Percentiles rank a stretch among this genome's conserved stretches.
phyloP scores from a whole-genome alignment of 2,329 filamentous ascomycete genomes.

The Helotiales sp. region DNA sequence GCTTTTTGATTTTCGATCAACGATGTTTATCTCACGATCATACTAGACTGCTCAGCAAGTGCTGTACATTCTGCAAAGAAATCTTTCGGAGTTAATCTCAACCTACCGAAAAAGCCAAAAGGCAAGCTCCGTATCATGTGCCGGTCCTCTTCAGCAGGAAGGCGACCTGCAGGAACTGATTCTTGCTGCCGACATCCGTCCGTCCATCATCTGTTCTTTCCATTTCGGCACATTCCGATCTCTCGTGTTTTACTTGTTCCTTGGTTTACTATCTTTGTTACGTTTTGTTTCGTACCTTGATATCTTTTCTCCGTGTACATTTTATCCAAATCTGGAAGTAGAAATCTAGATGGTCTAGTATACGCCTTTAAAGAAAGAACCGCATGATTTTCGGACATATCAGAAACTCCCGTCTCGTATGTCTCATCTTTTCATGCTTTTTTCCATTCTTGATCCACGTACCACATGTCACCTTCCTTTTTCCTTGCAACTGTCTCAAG shows the following conservation, averaged over 20 bases:
- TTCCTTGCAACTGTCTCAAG: no score
- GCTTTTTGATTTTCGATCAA: neutral
- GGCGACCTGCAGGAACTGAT: conserved; percentile 7
- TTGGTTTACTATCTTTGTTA: neutral
- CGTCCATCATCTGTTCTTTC: neutral
- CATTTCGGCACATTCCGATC: neutral
- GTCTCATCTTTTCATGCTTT: neutral
- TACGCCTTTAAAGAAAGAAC: neutral
- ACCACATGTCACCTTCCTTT: neutral
- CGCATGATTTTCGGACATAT: neutral
- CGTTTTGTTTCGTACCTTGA: neutral
- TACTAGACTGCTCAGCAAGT: neutral
- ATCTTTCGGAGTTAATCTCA: neutral
- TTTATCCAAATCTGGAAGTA: no score
- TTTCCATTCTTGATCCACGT: neutral
- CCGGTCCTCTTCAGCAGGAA: neutral
- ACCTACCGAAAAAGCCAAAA: neutral
- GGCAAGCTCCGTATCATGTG: neutral
- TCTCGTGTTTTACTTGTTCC: neutral
- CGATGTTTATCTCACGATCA: neutral
- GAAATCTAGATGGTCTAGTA: neutral
- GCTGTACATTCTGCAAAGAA: neutral
- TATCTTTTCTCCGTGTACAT: no score
- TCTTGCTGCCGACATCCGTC: neutral
- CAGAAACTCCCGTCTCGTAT: neutral